Evolutionary conservation across 768 basidiomycete genomes (phyloP), one percentile per base, ranked within the genome.

Genomic region (Clitopilus passeckerianus): DNA sequence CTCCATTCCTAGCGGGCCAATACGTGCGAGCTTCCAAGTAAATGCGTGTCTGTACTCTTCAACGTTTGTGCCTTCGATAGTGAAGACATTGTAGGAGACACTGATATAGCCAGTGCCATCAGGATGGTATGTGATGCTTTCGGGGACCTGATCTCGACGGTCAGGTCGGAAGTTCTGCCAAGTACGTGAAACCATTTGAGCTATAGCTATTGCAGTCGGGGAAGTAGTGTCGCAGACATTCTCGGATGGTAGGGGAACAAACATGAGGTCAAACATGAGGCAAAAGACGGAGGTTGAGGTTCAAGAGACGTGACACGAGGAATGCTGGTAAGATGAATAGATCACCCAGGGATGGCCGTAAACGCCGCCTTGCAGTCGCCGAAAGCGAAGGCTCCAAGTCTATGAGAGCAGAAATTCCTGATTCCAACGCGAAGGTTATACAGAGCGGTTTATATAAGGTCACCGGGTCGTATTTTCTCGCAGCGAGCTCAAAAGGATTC

Each of bases 1-100:
- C 2, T 57, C 56, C 56, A 57, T 57, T 37, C 56, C 56, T 15
- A 57, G 34, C 16, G 56, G 56, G 6, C 56, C 56, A 57, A 6
- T 14, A 8, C 56, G 12, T 41, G 34, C 56, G 22, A 57, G 56
- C 18, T 20, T 57, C 56, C 56, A 57, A 22, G 33, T 18, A 20
- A 57, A 57, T 1, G 35, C 35, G 37, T 57, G 56, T 6, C 34
- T 41, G 23, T 18, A 35, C 6, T 12, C 35, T 24, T 41, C 56
- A 14, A 2, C 16, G 3, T n/a, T 35, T 15, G n/a, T 20, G 7
- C 5, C 35, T 12, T 4, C 16, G 12, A 5, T 24, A 16, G 56
- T 37, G 4, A 37, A 41, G 33, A 57, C 41, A 20, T 41, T 8
- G 23, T 57, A 24, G 7, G 56, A 22, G 34, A 41, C 34, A 22